These are phyloP conservation scores for Panicum hallii DNA, from an alignment of 202 grass and related monocot species.

Conservation along the genomic window DNA sequence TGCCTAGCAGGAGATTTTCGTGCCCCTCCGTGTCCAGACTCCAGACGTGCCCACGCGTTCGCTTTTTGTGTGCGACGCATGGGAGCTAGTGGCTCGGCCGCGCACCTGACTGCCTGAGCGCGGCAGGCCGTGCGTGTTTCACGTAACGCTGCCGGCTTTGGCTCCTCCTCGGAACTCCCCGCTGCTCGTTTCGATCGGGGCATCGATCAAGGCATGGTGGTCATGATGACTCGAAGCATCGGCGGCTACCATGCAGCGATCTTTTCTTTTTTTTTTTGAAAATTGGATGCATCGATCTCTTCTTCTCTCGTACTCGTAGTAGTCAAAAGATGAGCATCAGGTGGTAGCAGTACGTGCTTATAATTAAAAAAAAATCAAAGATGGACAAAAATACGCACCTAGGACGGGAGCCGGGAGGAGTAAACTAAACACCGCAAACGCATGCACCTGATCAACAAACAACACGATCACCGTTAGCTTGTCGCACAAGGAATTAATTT, in stretches of 20 bases:
- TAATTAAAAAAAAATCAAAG: not conserved
- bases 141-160: conserved; percentile 10
- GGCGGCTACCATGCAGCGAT: not conserved
- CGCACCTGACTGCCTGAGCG: not conserved
- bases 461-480: not conserved
- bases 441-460: conserved; percentile 5
- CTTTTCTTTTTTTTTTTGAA: too few relatives aligned
- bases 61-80: conserved; percentile 20
- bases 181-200: not conserved
- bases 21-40: not conserved
- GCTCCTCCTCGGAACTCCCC: not conserved
- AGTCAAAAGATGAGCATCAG: conserved; percentile 17
- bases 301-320: not conserved
- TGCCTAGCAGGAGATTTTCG: conserved; percentile 1
- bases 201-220: not conserved
- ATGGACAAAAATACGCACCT: not conserved
- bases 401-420: not conserved
- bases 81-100: not conserved
- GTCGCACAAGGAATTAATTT: not conserved
- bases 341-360: not conserved
- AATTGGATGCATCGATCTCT: not conserved
- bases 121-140: conserved; percentile 16
- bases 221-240: not conserved
- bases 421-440: not conserved
- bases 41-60: not conserved